These are phyloP conservation scores for Aureobasidium sp. DNA, from an alignment of 2,329 filamentous ascomycete species.

Conservation along the genomic window DNA sequence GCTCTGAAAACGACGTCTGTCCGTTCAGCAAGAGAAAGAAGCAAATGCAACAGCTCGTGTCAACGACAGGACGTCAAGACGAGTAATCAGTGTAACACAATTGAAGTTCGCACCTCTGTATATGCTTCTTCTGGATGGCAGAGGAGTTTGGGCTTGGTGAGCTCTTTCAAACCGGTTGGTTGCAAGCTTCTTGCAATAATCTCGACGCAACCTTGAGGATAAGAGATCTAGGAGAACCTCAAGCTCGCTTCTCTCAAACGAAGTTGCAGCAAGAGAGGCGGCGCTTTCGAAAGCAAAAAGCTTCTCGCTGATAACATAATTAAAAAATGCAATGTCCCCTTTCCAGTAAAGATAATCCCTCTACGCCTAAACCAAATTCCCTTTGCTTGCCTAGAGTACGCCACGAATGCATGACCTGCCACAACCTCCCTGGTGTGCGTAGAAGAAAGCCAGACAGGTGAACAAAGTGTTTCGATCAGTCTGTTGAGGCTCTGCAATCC, in stretches of 20 bases:
- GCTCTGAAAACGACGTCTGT: not conserved
- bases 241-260: no score
- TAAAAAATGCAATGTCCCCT: not conserved
- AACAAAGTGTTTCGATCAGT: not conserved
- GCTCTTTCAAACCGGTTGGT: not conserved
- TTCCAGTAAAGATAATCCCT: not conserved
- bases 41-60: not conserved
- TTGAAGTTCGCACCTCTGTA: not conserved
- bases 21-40: not conserved
- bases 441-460: not conserved
- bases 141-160: not conserved
- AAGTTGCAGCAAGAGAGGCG: not conserved
- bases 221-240: no score
- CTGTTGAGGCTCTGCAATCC: constrained; percentile 16
- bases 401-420: not conserved
- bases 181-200: no score
- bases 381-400: not conserved
- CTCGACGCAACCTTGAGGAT: no score
- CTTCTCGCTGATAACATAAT: not conserved
- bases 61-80: not conserved
- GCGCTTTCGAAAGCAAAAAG: not conserved
- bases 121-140: not conserved
- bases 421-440: not conserved
- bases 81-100: not conserved
- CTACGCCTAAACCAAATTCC: not conserved